These are phyloP conservation scores for Solanum hybrid DNA, from an alignment of 305 asterid genomes.

Conservation along the genomic window DNA sequence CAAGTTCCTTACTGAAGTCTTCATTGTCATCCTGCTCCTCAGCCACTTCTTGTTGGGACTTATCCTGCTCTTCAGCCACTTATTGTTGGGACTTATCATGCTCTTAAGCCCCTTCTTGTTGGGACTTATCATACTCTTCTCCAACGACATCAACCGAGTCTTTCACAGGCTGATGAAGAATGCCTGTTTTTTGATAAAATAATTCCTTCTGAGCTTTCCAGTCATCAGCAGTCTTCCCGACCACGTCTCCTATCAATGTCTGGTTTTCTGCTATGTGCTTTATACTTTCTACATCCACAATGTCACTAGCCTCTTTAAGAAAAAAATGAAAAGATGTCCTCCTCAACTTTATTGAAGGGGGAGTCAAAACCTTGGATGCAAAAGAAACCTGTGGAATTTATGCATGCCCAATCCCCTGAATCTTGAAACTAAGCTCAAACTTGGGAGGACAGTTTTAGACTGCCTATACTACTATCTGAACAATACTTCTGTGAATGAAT, in stretches of 20 bases:
- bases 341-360: background rate
- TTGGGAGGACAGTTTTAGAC: background rate
- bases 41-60: background rate
- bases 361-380: background rate
- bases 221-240: conserved; percentile 45
- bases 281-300: conserved; percentile 43
- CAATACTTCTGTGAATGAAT: background rate
- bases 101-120: too few species aligned
- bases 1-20: conserved; percentile 47
- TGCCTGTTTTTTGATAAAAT: conserved; percentile 45
- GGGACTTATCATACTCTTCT: background rate
- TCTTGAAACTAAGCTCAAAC: background rate
- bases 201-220: conserved; percentile 54
- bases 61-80: conserved; percentile 17
- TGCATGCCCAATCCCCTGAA: background rate
- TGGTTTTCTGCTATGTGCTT: conserved; percentile 50
- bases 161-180: conserved; percentile 7
- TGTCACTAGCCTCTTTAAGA: conserved; percentile 43
- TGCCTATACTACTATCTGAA: background rate
- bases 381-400: background rate
- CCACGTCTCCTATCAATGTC: conserved; percentile 47
- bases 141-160: background rate
- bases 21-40: conserved; percentile 18
- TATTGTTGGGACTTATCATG: conserved; percentile 10
- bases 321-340: background rate